These are phyloP conservation scores for Malus hybrid DNA, from an alignment of 331 rosid species.

Conservation along the genomic window DNA sequence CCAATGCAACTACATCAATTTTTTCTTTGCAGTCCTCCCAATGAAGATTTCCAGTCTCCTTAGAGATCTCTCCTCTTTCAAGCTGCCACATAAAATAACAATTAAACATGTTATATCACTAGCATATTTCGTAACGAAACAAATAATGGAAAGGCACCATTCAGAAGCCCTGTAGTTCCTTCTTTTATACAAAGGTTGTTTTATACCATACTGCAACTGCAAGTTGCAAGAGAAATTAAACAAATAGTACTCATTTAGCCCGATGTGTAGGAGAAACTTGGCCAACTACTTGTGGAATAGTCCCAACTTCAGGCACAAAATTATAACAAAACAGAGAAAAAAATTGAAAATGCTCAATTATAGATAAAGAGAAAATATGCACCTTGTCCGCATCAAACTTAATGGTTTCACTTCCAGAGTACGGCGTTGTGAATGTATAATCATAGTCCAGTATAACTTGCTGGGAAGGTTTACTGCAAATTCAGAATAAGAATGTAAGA, in stretches of 20 bases:
- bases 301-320: background rate
- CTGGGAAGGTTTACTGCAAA: slow-evolving; percentile 83
- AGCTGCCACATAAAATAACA: slow-evolving; percentile 24
- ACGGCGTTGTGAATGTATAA: slow-evolving; percentile 92
- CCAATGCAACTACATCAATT: slow-evolving; percentile 65
- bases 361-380: slow-evolving; percentile 14
- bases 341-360: background rate
- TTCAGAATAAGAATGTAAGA: slow-evolving; percentile 26
- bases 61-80: slow-evolving; percentile 25
- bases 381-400: slow-evolving; percentile 52
- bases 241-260: background rate
- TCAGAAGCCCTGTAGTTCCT: background rate
- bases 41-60: slow-evolving; percentile 35
- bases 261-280: background rate
- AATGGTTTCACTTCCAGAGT: slow-evolving; percentile 67
- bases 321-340: background rate
- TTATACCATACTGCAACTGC: too few relatives aligned
- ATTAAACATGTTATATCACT: background rate
- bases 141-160: background rate
- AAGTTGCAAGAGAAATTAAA: background rate
- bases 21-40: slow-evolving; percentile 85
- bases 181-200: background rate
- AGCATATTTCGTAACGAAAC: background rate
- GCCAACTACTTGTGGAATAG: background rate
- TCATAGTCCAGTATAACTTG: slow-evolving; percentile 90